phyloP scores from a whole-genome alignment of 1,284 basidiomycete species.

The Athelia psychrophila region DNA sequence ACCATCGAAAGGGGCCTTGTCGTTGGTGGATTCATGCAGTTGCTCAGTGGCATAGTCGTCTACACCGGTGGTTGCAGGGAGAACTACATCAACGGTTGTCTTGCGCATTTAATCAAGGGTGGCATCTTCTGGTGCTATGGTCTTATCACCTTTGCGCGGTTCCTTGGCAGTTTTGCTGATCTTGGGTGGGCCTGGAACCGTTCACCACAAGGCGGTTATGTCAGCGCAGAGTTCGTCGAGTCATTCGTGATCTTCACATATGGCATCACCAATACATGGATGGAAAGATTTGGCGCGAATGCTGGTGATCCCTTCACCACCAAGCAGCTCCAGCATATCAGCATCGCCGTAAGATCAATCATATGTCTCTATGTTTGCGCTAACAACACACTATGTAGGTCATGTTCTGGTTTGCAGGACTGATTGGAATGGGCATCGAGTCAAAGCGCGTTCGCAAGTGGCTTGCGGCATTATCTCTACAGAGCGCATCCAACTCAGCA shows the following conservation, averaged over 20 bases:
- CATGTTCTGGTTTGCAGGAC: slow-evolving; percentile 96
- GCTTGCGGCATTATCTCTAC: slow-evolving; percentile 54
- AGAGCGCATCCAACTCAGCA: slow-evolving; percentile 27
- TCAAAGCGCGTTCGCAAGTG: slow-evolving; percentile 69
- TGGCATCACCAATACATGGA: slow-evolving; percentile 94
- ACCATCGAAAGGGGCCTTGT: slow-evolving; percentile 63
- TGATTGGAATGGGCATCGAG: slow-evolving; percentile 90
- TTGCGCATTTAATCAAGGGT: slow-evolving; percentile 95
- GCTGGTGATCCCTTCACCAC: slow-evolving; percentile 86
- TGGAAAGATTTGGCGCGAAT: slow-evolving; percentile 89
- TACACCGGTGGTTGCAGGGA: slow-evolving; percentile 84
- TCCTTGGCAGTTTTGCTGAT: slow-evolving; percentile 87
- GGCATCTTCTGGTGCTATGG: slow-evolving; percentile 92
- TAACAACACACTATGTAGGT: slow-evolving; percentile 30
- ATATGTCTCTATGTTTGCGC: too few species aligned
- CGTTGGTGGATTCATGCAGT: slow-evolving; percentile 63
- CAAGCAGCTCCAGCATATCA: slow-evolving; percentile 94
- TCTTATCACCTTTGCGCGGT: slow-evolving; percentile 85
- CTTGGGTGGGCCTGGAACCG: slow-evolving; percentile 97
- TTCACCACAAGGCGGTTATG: slow-evolving; percentile 44
- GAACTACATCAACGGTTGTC: slow-evolving; percentile 76
- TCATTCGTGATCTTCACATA: slow-evolving; percentile 87
- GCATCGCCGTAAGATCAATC: slow-evolving; percentile 72
- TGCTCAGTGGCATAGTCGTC: slow-evolving; percentile 68
- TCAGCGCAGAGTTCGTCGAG: slow-evolving; percentile 88